phyloP scores from a whole-genome alignment of 805 yeast genomes.

The Wickerhamomyces subpelliculosus region DNA sequence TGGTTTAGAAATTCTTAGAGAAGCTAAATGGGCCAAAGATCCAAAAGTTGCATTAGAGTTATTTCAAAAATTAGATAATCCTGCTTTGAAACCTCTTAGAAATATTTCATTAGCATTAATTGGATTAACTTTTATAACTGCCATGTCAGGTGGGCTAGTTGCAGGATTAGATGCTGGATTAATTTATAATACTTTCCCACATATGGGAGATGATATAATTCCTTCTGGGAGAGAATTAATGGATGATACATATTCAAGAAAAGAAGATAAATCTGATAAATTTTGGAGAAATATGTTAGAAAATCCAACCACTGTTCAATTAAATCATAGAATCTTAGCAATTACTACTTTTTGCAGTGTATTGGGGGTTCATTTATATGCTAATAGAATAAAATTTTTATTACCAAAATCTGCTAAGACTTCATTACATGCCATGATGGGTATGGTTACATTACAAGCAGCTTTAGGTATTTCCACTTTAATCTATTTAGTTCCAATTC shows the following conservation, averaged over 20 bases:
- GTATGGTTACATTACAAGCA: constrained; percentile 77
- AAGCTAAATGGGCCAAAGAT: constrained; percentile 57
- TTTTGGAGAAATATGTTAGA: constrained; percentile 92
- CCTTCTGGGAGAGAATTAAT: constrained; percentile 78
- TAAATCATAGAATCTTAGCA: constrained; percentile 84
- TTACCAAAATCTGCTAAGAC: constrained; percentile 53
- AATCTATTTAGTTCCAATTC: constrained; percentile 83
- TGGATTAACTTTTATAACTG: constrained; percentile 74
- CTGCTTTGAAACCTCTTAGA: constrained; percentile 53
- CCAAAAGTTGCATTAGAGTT: constrained; percentile 51
- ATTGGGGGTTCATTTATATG: constrained; percentile 63
- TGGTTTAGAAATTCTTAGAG: constrained; percentile 77
- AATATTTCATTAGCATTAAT: constrained; percentile 48
- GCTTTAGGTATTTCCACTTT: constrained; percentile 82
- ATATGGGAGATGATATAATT: constrained; percentile 80
- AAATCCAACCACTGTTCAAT: constrained; percentile 93
- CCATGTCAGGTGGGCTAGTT: constrained; percentile 96
- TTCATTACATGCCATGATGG: constrained; percentile 65
- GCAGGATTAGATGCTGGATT: constrained; percentile 98
- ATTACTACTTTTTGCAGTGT: constrained; percentile 69
- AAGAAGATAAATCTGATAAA: constrained; percentile 60
- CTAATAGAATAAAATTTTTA: constrained; percentile 43
- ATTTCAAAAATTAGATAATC: constrained; percentile 54
- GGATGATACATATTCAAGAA: constrained; percentile 65
- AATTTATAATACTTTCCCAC: constrained; percentile 93